Evolutionary conservation across 2,329 filamentous ascomycete genomes (phyloP), one percentile per base, ranked within the genome.

Genomic region (Sarocladium strictum): DNA sequence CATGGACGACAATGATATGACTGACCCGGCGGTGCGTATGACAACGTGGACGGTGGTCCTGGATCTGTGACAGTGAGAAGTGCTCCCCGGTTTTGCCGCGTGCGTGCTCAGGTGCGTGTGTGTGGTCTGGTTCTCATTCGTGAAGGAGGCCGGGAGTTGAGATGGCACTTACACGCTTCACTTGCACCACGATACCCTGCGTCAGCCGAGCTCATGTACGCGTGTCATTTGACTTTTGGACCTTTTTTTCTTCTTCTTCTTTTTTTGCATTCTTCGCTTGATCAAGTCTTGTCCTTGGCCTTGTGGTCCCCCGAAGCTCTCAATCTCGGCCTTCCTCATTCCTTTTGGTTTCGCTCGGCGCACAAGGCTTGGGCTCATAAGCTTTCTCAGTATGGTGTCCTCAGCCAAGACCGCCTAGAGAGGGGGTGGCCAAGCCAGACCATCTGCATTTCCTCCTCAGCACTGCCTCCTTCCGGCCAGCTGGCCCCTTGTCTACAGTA

Each of bases 41-140:
- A 43, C 17, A 43, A 43, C 40, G 40, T 43, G 40, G 40, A 43
- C 40, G 40, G 40, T 43, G 15, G 40, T 24, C 43, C 43, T 47
- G 43, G 43, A 47, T 47, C 43, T 47, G 43, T 24, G 43, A 47
- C 43, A 47, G 21, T 19, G 40, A n/a, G n/a, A n/a, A n/a, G n/a
- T n/a, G n/a, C n/a, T n/a, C n/a, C n/a, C n/a, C n/a, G n/a, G n/a
- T n/a, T n/a, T n/a, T n/a, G n/a, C n/a, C n/a, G n/a, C n/a, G n/a
- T n/a, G n/a, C n/a, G n/a, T 15, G 35, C 9, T 15, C 43, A 47
- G 43, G 24, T 29, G 24, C n/a, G 35, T 23, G 21, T n/a, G n/a
- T n/a, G n/a, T n/a, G n/a, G n/a, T n/a, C 7, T 4, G 14, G 12
- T 47, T 47, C 24, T 47, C 43, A 47, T 47, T 47, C 43, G 43